Percentiles rank a stretch among this genome's conserved stretches.
These are phyloP conservation scores for Ustilago sp. DNA, from an alignment of 1,284 basidiomycete genomes.

Conservation along the genomic window DNA sequence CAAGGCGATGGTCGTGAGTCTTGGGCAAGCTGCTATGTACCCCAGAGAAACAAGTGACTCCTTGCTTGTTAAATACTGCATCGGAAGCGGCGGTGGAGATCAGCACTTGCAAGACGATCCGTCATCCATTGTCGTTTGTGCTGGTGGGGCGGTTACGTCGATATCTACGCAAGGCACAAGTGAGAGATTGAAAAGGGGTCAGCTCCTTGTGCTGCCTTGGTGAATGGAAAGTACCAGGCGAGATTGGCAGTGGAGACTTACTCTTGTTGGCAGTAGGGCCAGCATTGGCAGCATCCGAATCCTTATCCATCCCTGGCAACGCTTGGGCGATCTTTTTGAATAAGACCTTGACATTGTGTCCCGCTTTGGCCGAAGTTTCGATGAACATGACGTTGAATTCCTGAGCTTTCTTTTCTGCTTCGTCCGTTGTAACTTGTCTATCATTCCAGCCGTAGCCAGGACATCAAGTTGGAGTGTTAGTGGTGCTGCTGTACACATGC, in stretches of 20 bases:
- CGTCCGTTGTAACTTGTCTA: constrained; percentile 96
- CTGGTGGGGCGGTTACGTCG: constrained; percentile 57
- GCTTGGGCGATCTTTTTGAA: constrained; percentile 99
- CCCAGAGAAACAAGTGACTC: background rate
- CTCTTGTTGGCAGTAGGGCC: constrained; percentile 49
- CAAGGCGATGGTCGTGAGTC: background rate
- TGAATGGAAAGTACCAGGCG: too few species aligned
- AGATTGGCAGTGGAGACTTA: constrained; percentile 15
- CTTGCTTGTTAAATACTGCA: too few species aligned
- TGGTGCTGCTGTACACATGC: too few species aligned
- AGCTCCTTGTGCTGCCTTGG: background rate
- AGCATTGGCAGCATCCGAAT: constrained; percentile 74
- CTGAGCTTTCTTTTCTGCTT: constrained; percentile 92
- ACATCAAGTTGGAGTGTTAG: too few species aligned
- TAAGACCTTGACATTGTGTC: constrained; percentile 97
- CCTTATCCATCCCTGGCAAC: constrained; percentile 93
- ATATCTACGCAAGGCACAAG: constrained; percentile 31
- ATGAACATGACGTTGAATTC: constrained; percentile 97
- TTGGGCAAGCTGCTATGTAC: background rate
- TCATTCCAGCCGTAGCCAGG: background rate
- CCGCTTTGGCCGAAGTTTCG: constrained; percentile 99
- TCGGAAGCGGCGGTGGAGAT: background rate
- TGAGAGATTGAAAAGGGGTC: background rate
- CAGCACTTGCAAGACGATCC: constrained; percentile 58
- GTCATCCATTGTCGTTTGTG: constrained; percentile 56